A percentile compares a stretch with the other conserved stretches of the same genome.
Evolutionary conservation across 139 green algal genomes (phyloP).

Genomic region (Picochlorum sp.): DNA sequence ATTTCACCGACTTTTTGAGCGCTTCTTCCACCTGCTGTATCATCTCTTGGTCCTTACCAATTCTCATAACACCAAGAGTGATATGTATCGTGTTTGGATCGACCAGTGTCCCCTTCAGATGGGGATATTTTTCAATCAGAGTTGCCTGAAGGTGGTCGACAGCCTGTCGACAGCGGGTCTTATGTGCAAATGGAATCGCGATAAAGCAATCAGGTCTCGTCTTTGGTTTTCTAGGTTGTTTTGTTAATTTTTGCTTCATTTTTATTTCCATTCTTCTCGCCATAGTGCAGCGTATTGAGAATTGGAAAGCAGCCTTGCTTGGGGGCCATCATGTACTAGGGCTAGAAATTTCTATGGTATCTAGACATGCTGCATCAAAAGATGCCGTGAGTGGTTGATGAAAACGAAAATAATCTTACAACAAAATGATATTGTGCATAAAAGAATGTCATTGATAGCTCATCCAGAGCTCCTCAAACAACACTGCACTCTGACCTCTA

Average conservation of each 20-base stretch:
- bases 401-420: no score
- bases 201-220: slow-evolving; percentile 3
- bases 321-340: no score
- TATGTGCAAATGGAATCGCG: neutral
- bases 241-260: slow-evolving; percentile 1
- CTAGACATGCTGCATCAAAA: no score
- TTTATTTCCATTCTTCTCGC: neutral
- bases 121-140: neutral
- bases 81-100: slow-evolving; percentile 7
- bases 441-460: no score
- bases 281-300: neutral
- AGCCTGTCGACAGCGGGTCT: neutral
- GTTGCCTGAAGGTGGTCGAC: neutral
- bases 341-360: no score
- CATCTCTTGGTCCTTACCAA: neutral
- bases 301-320: no score
- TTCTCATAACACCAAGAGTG: slow-evolving; percentile 4
- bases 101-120: slow-evolving; percentile 1
- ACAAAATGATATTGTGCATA: no score
- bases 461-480: no score
- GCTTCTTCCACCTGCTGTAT: neutral
- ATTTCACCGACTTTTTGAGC: neutral
- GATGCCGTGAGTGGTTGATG: no score
- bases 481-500: no score
- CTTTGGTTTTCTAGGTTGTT: neutral